Conservation (phyloP, 345 rosid genomes). For the Murraya paniculata region DNA sequence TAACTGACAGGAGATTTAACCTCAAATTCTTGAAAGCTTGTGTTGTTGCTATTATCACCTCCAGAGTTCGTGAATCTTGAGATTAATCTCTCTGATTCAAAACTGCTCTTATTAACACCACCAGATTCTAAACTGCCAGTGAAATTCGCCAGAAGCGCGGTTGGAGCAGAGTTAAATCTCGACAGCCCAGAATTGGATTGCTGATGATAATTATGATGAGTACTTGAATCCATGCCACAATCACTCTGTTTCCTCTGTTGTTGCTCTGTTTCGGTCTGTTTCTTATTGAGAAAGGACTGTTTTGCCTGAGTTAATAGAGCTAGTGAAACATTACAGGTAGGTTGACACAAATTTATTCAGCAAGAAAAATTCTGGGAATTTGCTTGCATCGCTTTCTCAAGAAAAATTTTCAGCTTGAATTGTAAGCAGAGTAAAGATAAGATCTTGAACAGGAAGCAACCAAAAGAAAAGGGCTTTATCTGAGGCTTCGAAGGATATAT, state of each 20-base stretch:
- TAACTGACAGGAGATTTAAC: slow-evolving; percentile 33
- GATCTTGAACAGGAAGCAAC: slow-evolving; percentile 76
- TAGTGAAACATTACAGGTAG: slow-evolving; percentile 22
- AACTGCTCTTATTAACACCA: slow-evolving; percentile 28
- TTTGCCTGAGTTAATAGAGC: slow-evolving; percentile 15
- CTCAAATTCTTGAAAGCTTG: slow-evolving; percentile 23
- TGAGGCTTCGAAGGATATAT: slow-evolving; percentile 8
- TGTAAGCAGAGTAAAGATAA: slow-evolving; percentile 65
- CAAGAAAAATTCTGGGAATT: slow-evolving; percentile 32
- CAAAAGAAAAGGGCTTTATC: slow-evolving; percentile 17
- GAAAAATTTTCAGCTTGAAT: slow-evolving; percentile 45
- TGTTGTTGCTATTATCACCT: slow-evolving; percentile 23
- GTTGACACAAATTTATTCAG: slow-evolving; percentile 9
- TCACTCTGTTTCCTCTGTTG: slow-evolving; percentile 7
- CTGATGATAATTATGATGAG: slow-evolving; percentile 28
- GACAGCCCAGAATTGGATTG: slow-evolving; percentile 65
- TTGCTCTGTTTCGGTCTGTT: neutral
- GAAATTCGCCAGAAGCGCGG: slow-evolving; percentile 47
- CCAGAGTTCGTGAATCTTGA: slow-evolving; percentile 43
- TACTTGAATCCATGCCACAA: slow-evolving; percentile 59
- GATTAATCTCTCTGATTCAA: slow-evolving; percentile 38
- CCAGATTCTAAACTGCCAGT: slow-evolving; percentile 25
- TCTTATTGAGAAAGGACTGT: neutral
- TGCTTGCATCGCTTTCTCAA: slow-evolving; percentile 36
- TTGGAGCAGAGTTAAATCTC: slow-evolving; percentile 86